Evolutionary conservation across 257 asterid genomes (phyloP).

Genomic region (Sherardia arvensis): DNA sequence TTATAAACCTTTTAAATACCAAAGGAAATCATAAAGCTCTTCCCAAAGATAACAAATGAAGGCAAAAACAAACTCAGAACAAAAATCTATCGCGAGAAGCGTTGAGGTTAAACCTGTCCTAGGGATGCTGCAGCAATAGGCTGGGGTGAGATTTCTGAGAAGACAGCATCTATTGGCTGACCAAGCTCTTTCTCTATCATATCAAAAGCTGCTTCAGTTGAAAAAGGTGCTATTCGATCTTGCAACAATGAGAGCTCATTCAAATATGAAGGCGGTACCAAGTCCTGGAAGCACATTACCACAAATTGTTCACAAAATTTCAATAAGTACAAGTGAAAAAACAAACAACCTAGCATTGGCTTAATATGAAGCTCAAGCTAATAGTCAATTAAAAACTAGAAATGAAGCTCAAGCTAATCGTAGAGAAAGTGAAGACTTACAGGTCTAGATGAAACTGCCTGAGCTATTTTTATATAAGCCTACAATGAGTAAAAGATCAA

Average conservation of each 20-base stretch:
- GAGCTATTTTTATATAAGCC: slow-evolving; percentile 97
- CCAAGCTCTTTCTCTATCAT: slow-evolving; percentile 82
- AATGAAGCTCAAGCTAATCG: neutral
- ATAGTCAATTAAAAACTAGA: slow-evolving; percentile 4
- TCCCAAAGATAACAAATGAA: neutral
- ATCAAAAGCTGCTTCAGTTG: slow-evolving; percentile 73
- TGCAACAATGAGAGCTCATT: slow-evolving; percentile 88
- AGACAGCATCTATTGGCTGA: slow-evolving; percentile 64
- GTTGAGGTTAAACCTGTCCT: slow-evolving; percentile 61
- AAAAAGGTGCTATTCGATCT: slow-evolving; percentile 90
- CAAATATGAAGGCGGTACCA: slow-evolving; percentile 88
- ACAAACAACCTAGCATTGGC: neutral
- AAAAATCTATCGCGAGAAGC: slow-evolving; percentile 5
- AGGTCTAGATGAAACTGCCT: slow-evolving; percentile 87
- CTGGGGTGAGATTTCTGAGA: slow-evolving; percentile 90
- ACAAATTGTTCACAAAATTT: neutral
- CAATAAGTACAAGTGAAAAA: neutral
- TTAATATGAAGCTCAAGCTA: neutral
- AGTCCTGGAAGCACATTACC: slow-evolving; percentile 40
- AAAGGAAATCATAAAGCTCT: neutral
- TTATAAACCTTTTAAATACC: slow-evolving; percentile 63
- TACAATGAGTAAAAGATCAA: slow-evolving; percentile 22
- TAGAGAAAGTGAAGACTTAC: slow-evolving; percentile 40
- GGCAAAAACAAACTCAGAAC: neutral
- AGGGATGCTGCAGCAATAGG: slow-evolving; percentile 99